A percentile compares a stretch with the other conserved stretches of the same genome.
Evolutionary conservation across 768 basidiomycete genomes (phyloP).

Genomic region (Leccinum ochraceum): DNA sequence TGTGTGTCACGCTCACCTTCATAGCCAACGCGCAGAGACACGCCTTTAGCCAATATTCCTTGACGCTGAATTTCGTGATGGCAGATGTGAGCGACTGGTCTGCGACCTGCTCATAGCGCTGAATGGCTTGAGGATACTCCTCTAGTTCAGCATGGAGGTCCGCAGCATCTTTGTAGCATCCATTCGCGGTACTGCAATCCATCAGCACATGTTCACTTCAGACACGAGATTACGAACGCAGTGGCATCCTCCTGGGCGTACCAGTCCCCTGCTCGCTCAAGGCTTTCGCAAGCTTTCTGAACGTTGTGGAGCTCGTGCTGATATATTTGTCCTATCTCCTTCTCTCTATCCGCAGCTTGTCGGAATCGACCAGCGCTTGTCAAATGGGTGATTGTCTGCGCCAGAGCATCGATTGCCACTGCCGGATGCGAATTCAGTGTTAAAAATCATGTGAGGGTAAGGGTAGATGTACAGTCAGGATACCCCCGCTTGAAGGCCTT

Average conservation of each 20-base stretch:
- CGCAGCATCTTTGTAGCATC: slow-evolving; percentile 94
- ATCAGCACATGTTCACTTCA: slow-evolving; percentile 4
- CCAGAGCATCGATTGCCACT: slow-evolving; percentile 91
- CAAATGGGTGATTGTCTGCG: slow-evolving; percentile 81
- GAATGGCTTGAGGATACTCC: slow-evolving; percentile 82
- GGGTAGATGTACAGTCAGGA: slow-evolving; percentile 69
- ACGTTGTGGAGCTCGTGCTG: slow-evolving; percentile 81
- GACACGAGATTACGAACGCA: slow-evolving; percentile 60
- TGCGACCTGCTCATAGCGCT: slow-evolving; percentile 89
- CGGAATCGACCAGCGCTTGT: slow-evolving; percentile 87
- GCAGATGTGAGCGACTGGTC: slow-evolving; percentile 75
- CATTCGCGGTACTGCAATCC: slow-evolving; percentile 80
- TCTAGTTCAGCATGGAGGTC: slow-evolving; percentile 91
- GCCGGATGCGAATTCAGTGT: slow-evolving; percentile 16
- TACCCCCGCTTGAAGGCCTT: slow-evolving; percentile 92
- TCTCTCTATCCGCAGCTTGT: slow-evolving; percentile 97
- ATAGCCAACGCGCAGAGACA: slow-evolving; percentile 87
- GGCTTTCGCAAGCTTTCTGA: slow-evolving; percentile 87
- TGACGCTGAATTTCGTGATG: slow-evolving; percentile 97
- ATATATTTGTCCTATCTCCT: slow-evolving; percentile 94
- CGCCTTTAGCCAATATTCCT: slow-evolving; percentile 93
- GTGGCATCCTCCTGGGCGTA: slow-evolving; percentile 96
- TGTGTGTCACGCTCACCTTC: slow-evolving; percentile 54
- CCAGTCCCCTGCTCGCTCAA: slow-evolving; percentile 92
- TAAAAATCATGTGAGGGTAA: neutral